A percentile compares a stretch with the other conserved stretches of the same genome.
Conservation (phyloP, 768 basidiomycete species). For the Cytidiella melzeri region DNA sequence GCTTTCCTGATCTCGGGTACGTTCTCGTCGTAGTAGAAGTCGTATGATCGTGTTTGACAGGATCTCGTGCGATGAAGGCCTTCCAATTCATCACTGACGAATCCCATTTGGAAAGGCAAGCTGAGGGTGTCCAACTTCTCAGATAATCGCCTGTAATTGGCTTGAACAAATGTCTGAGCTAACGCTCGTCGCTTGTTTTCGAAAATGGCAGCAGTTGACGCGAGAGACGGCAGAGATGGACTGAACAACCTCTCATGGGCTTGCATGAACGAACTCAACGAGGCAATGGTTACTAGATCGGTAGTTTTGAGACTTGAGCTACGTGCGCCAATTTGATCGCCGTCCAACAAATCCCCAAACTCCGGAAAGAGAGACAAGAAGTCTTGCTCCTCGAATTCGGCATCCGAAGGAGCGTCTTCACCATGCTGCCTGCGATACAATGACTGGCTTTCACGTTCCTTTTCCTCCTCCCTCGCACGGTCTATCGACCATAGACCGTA, state of each 20-base stretch:
- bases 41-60: constrained; percentile 32
- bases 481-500: constrained; percentile 83
- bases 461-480: constrained; percentile 59
- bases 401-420: constrained; percentile 54
- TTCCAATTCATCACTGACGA: constrained; percentile 38
- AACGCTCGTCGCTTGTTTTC: constrained; percentile 11
- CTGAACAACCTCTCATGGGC: constrained; percentile 44
- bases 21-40: constrained; percentile 84
- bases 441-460: constrained; percentile 57
- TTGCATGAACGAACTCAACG: constrained; percentile 33
- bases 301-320: constrained; percentile 1
- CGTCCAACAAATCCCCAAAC: constrained; percentile 55
- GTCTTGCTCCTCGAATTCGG: constrained; percentile 76
- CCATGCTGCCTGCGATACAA: constrained; percentile 67
- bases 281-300: constrained; percentile 25
- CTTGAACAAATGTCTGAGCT: constrained; percentile 11
- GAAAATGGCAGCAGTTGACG: constrained; percentile 6
- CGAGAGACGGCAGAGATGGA: background rate
- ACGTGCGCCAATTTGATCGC: constrained; percentile 10
- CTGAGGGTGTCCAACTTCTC: constrained; percentile 43
- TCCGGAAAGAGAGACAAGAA: constrained; percentile 83
- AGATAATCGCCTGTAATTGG: constrained; percentile 3
- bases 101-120: constrained; percentile 43
- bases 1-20: constrained; percentile 63
- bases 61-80: constrained; percentile 23